Evolutionary conservation across 805 yeast species (phyloP).

Genomic region (Saturnispora serradocipensis): DNA sequence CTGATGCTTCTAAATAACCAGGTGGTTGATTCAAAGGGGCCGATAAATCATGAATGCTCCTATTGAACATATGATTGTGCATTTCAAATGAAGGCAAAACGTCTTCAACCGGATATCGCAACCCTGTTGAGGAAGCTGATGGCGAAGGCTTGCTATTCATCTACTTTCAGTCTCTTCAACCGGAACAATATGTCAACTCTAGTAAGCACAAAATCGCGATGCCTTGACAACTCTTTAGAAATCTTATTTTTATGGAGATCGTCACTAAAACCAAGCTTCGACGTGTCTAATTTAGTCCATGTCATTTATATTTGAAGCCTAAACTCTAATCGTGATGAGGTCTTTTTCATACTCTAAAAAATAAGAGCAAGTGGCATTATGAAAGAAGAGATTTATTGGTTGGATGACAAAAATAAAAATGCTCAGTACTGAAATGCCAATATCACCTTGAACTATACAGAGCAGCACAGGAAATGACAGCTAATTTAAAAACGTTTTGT

Average conservation of each 20-base stretch:
- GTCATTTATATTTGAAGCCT: too few relatives aligned
- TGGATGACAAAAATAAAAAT: too few relatives aligned
- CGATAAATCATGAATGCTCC: constrained; percentile 16
- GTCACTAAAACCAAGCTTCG: neutral
- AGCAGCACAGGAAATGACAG: too few relatives aligned
- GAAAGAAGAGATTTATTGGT: too few relatives aligned
- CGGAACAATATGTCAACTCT: neutral
- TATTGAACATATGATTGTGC: constrained; percentile 37
- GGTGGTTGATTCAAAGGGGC: constrained; percentile 16
- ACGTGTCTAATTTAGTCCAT: too few relatives aligned
- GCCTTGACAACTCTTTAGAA: neutral
- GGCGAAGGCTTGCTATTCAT: neutral
- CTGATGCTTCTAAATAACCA: constrained; percentile 14
- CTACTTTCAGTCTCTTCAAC: neutral
- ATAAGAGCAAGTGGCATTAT: too few relatives aligned
- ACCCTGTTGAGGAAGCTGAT: neutral
- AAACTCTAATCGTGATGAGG: too few relatives aligned
- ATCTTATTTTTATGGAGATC: neutral
- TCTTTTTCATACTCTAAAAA: too few relatives aligned
- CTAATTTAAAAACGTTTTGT: too few relatives aligned
- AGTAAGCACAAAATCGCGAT: neutral
- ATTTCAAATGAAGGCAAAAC: constrained; percentile 63
- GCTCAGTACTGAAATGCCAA: too few relatives aligned
- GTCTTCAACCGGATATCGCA: constrained; percentile 27
- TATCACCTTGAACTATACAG: too few relatives aligned